Evolutionary conservation across 345 rosid genomes (phyloP), one percentile per base, ranked within the genome.

Genomic region (Melaleuca quinquenervia): DNA sequence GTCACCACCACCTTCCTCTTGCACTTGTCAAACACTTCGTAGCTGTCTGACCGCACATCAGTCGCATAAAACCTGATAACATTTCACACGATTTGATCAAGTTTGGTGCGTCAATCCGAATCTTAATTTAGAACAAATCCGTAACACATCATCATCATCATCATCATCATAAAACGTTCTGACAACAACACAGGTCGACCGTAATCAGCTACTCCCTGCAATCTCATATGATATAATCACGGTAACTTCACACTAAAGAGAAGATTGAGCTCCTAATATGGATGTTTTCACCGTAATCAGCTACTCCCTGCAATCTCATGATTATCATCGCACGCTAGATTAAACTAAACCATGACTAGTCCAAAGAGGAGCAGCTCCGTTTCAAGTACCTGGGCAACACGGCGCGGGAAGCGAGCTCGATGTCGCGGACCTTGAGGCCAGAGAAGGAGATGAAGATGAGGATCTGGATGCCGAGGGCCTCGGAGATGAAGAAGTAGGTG

Each of bases 1-100:
- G 99, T 97, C 90, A 97, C 99, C 87, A 97, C 98, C 87, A 96
- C 98, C 87, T 94, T 96, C 91, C 96, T 91, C 91, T 92, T 94
- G 91, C 98, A 96, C 84, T 86, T 91, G 50, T 94, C 97, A 52
- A 97, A 97, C 88, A 97, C 95, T 84, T 93, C 93, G 75, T 84
- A 97, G 87, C 97, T 96, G 62, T 96, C 98, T 85, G 91, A 87
- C 85, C 99, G 94, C 91, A 97, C 97, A 86, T 97, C 95, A 53
- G 96, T 93, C 41, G 98, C 97, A 82, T 96, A 97, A 91, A 95
- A 96, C 93, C 99, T 97, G 82, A 82, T 52, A 52, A 32, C 45
- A 16, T 18, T 64, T 32, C 76, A 32, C 11, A 20, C 76, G 22
- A 29, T 44, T 29, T 20, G 45, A 64, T 64, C 45, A 4, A 62